These are phyloP conservation scores for Trichoderma koningii DNA, from an alignment of 2,329 filamentous ascomycete genomes.

Conservation along the genomic window DNA sequence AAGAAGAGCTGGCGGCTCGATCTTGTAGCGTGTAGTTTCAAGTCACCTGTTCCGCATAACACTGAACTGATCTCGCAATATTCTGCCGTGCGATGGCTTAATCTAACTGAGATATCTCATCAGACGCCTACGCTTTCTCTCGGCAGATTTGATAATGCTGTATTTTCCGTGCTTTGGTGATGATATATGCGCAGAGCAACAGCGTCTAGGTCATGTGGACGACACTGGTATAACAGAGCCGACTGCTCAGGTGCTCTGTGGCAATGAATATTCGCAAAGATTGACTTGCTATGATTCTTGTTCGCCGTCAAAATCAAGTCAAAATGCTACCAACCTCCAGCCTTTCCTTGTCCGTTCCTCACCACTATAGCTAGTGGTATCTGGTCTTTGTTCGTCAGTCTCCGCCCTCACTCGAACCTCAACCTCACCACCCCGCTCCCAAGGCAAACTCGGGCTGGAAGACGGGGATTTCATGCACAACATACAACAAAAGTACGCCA, in stretches of 20 bases:
- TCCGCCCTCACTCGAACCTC: not conserved
- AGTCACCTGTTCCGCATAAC: conserved; percentile 12
- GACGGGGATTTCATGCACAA: conserved; percentile 18
- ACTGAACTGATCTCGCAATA: conserved; percentile 15
- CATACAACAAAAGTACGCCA: not conserved
- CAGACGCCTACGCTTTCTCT: not conserved
- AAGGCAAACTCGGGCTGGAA: conserved; percentile 1
- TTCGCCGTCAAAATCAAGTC: no score
- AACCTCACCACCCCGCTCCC: conserved; percentile 5
- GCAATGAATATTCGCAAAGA: not conserved
- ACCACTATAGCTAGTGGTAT: not conserved
- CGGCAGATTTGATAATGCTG: not conserved
- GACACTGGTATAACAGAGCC: not conserved
- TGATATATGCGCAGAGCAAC: conserved; percentile 11
- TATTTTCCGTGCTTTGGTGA: not conserved
- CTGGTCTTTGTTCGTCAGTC: not conserved
- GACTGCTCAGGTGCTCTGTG: not conserved
- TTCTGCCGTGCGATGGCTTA: conserved; percentile 9
- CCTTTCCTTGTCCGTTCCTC: no score
- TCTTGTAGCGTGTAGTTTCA: not conserved
- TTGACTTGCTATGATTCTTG: no score
- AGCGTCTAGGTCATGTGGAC: not conserved
- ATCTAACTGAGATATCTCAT: conserved; percentile 22
- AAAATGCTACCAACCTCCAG: no score
- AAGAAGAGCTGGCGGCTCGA: not conserved